These are phyloP conservation scores for Rhodomyrtus tomentosa DNA, from an alignment of 345 rosid species.

Conservation along the genomic window DNA sequence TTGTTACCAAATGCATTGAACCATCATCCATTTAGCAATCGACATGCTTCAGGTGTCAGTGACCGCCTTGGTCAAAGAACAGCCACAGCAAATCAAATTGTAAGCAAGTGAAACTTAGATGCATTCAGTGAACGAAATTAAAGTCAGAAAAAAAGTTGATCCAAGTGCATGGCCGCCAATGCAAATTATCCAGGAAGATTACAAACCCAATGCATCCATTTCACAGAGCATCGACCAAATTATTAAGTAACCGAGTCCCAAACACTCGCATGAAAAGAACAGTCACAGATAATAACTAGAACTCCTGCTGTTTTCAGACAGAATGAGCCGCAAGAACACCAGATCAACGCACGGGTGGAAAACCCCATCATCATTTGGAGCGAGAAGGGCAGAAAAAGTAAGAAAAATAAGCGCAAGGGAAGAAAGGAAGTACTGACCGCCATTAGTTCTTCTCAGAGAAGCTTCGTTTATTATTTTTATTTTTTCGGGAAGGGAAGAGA, in stretches of 20 bases:
- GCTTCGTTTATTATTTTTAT: too few relatives aligned
- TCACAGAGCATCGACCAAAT: background rate
- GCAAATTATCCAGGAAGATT: background rate
- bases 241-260: background rate
- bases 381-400: background rate
- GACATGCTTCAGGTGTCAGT: background rate
- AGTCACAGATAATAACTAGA: background rate
- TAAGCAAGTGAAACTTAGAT: background rate
- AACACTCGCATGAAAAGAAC: background rate
- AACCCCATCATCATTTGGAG: background rate
- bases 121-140: background rate
- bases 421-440: background rate
- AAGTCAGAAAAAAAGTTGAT: background rate
- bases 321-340: background rate
- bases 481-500: background rate
- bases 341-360: background rate
- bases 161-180: background rate
- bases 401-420: background rate
- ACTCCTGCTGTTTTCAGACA: background rate
- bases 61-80: background rate
- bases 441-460: background rate
- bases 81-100: background rate
- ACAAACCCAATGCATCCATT: background rate
- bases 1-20: background rate
- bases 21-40: background rate